Percentiles rank a stretch among this genome's conserved stretches.
Conservation (phyloP, 192 early-diverging fungal genomes). For the Thoreauomyces humboldtii region DNA sequence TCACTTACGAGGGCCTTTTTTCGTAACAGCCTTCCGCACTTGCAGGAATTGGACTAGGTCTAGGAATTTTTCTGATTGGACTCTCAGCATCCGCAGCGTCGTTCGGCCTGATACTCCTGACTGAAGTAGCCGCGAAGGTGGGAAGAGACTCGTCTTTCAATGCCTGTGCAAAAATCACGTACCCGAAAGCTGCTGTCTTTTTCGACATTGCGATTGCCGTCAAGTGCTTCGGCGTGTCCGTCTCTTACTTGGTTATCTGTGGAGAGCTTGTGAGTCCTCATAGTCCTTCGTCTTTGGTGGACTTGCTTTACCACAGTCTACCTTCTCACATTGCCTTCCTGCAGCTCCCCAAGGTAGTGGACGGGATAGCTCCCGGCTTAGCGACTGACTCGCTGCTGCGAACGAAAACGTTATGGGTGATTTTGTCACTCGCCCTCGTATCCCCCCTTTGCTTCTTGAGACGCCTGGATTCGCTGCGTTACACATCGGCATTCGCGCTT, state of each 20-base stretch:
- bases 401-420: conserved; percentile 75
- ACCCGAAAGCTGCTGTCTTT: conserved; percentile 78
- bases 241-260: conserved; percentile 93
- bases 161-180: conserved; percentile 85
- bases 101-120: conserved; percentile 83
- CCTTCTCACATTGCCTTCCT: neutral
- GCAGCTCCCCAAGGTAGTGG: conserved; percentile 46
- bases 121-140: conserved; percentile 71
- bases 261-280: conserved; percentile 76
- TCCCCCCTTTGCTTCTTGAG: conserved; percentile 78
- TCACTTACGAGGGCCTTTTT: neutral
- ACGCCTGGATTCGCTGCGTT: conserved; percentile 82
- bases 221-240: conserved; percentile 96
- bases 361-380: conserved; percentile 32
- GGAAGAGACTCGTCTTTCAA: conserved; percentile 88
- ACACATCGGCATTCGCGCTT: conserved; percentile 86
- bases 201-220: conserved; percentile 97
- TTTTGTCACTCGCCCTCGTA: conserved; percentile 67
- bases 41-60: conserved; percentile 74
- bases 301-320: too few relatives aligned
- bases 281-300: too few relatives aligned
- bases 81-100: conserved; percentile 72
- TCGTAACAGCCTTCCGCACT: conserved; percentile 72
- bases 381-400: conserved; percentile 26
- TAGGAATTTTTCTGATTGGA: conserved; percentile 79